Evolutionary conservation across 2,329 filamentous ascomycete species (phyloP), one percentile per base, ranked within the genome.

Genomic region (Colletotrichum destructivum): DNA sequence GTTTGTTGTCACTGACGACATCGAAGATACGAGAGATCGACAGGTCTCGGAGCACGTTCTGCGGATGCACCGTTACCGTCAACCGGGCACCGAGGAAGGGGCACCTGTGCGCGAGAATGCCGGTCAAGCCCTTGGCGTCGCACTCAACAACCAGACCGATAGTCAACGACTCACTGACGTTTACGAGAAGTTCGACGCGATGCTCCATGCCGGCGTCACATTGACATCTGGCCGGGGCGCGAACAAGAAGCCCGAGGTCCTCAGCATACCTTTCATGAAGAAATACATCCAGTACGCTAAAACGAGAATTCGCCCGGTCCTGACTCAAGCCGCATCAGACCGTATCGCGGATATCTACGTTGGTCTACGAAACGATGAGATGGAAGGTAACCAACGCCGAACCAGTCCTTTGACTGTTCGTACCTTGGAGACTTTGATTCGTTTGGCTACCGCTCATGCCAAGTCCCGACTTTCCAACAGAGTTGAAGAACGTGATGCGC

Each of bases 281-380:
- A 99, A 99, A 84, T 99, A 98, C 82, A 97, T 99, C 56, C 96
- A 99, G 80, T 99, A 99, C 81, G 95, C 96, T 75, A 99, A 99
- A 85, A 93, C 90, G 46, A 88, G 96, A 79, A 89, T 98, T 78
- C 97, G 95, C 88, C 96, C 96, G 0, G 86, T 97, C 51, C 86
- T 99, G 73, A 98, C 95, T 0, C 94, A 96, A 79, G 94, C 94
- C 55, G 96, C 96, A 7, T 94, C 95, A 13, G 94, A 98, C 76
- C 94, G 97, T 74, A 97, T 99, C 78, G 92, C 95, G 47, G 90
- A 94, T 42, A 93, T 95, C 18, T 99, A 98, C 80, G 96, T 97
- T 46, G 93, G 94, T 12, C 88, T 99, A 23, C 91, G 96, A 75
- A 99, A 99, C 80, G 96, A 99, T 77, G 96, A 98, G 80, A 92